These are phyloP conservation scores for Phytomonas serpens DNA, from an alignment of 208 protist genomes.

Conservation along the genomic window DNA sequence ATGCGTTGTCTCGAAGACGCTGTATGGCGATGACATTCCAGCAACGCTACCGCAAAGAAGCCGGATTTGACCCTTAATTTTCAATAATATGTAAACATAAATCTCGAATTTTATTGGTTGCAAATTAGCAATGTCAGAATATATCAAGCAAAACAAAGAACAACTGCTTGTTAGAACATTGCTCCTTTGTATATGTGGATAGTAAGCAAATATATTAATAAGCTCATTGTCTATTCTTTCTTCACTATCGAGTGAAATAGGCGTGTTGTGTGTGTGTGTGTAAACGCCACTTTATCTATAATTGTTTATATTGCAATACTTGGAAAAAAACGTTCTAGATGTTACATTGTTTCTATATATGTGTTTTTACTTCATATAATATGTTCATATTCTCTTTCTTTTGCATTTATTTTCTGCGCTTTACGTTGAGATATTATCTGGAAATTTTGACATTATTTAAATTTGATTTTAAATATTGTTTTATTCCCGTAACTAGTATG, in stretches of 20 bases:
- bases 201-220: not conserved
- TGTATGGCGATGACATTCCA: not conserved
- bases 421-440: constrained; percentile 5
- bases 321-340: not conserved
- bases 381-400: constrained; percentile 17
- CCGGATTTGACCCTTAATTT: not conserved
- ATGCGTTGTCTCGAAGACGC: not conserved
- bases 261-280: not conserved
- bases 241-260: not conserved
- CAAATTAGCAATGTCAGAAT: not conserved
- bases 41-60: not conserved
- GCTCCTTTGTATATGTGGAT: not conserved
- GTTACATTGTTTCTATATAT: constrained; percentile 1
- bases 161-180: not conserved
- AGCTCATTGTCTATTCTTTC: not conserved
- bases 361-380: constrained; percentile 10
- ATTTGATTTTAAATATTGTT: not conserved
- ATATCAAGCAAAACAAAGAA: not conserved
- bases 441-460: not conserved
- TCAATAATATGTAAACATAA: not conserved
- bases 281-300: not conserved
- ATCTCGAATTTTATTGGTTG: not conserved
- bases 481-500: not conserved
- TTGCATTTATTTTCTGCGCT: constrained; percentile 18
- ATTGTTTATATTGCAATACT: not conserved